Evolutionary conservation across 2,329 filamentous ascomycete genomes (phyloP).

Genomic region (Cladosporium cucumerinum): DNA sequence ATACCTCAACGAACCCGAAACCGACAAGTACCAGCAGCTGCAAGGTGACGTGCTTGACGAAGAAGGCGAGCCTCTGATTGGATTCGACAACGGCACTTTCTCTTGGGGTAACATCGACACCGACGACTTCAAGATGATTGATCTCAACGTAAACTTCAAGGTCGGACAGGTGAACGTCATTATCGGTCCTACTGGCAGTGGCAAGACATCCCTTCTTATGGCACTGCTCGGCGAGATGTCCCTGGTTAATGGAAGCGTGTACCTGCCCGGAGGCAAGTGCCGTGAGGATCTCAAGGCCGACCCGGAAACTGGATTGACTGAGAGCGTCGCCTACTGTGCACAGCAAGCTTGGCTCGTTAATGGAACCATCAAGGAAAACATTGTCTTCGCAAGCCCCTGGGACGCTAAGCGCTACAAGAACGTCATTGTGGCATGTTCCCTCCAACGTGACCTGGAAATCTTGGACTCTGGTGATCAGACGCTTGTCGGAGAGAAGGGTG

Average conservation of each 20-base stretch:
- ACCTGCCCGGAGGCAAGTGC: conserved; percentile 78
- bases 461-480: conserved; percentile 91
- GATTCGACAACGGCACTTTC: conserved; percentile 79
- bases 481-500: conserved; percentile 93
- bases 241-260: conserved; percentile 72
- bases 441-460: conserved; percentile 88
- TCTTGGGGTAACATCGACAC: conserved; percentile 71
- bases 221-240: conserved; percentile 96
- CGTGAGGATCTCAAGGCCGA: conserved; percentile 81
- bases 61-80: conserved; percentile 70
- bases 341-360: conserved; percentile 98
- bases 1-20: conserved; percentile 89
- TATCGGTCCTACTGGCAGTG: conserved; percentile 86
- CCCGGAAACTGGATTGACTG: conserved; percentile 78
- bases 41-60: conserved; percentile 66
- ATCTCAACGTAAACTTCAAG: conserved; percentile 77
- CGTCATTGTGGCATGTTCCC: conserved; percentile 84
- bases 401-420: conserved; percentile 80
- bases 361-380: conserved; percentile 92
- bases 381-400: conserved; percentile 78
- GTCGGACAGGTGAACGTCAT: conserved; percentile 89
- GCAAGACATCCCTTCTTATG: conserved; percentile 95
- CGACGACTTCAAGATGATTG: conserved; percentile 66
- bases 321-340: conserved; percentile 93
- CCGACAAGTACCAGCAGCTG: conserved; percentile 88